A percentile compares a stretch with the other conserved stretches of the same genome.
These are phyloP conservation scores for Odonthalia washingtoniensis DNA, from an alignment of 31 red algal species.

Conservation along the genomic window DNA sequence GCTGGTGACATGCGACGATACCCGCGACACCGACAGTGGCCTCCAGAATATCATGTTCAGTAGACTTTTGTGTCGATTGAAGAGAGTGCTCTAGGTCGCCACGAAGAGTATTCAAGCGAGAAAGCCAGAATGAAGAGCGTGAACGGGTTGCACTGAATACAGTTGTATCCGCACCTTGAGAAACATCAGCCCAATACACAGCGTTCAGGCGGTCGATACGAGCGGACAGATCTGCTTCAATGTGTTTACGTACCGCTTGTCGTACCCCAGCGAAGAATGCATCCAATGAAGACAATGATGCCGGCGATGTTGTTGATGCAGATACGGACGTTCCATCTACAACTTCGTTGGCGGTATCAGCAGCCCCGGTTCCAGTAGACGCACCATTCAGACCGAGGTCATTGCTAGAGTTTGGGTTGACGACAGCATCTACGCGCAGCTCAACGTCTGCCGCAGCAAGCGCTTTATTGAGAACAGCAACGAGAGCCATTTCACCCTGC, in stretches of 20 bases:
- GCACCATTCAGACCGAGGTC: not conserved
- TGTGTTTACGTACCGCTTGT: not conserved
- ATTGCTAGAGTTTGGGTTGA: no score
- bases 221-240: not conserved
- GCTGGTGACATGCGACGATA: constrained; percentile 51
- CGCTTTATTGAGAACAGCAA: constrained; percentile 28
- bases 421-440: not conserved
- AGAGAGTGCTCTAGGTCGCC: constrained; percentile 19
- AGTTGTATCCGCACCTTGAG: constrained; percentile 22
- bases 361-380: not conserved
- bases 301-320: no score
- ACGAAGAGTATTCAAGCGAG: constrained; percentile 37
- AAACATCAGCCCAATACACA: constrained; percentile 28
- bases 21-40: constrained; percentile 47
- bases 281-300: not conserved
- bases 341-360: not conserved
- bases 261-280: not conserved
- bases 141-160: constrained; percentile 29
- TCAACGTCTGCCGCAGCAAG: not conserved
- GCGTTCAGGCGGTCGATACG: constrained; percentile 2
- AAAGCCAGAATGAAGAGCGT: constrained; percentile 28
- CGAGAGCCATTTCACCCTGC: constrained; percentile 46
- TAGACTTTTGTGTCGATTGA: constrained; percentile 17
- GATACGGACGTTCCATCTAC: constrained; percentile 7
- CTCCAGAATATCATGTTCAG: constrained; percentile 12